Evolutionary conservation across 345 rosid genomes (phyloP).

Genomic region (thale cress (Arabidopsis thaliana)): DNA sequence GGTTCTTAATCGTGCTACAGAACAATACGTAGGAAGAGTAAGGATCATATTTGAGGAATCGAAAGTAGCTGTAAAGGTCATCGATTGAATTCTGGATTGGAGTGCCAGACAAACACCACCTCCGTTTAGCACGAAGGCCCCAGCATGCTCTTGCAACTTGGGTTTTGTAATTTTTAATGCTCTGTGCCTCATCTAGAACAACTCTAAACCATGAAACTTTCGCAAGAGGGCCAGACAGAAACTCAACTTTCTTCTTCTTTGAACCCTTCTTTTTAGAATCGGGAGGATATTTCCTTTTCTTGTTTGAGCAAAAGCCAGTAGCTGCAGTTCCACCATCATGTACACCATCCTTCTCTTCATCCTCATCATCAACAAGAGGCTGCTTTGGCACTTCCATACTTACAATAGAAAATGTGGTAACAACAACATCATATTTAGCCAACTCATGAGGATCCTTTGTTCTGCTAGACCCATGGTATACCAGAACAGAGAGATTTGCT

Average conservation of each 20-base stretch:
- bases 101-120: constrained; percentile 99
- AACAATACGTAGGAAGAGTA: constrained; percentile 67
- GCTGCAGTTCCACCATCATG: constrained; percentile 51
- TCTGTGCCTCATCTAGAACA: constrained; percentile 97
- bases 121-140: constrained; percentile 97
- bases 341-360: constrained; percentile 59
- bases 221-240: constrained; percentile 79
- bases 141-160: constrained; percentile 98
- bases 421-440: constrained; percentile 91
- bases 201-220: constrained; percentile 96
- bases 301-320: constrained; percentile 50
- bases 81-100: constrained; percentile 98
- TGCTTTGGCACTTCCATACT: constrained; percentile 98
- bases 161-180: constrained; percentile 94
- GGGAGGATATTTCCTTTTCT: constrained; percentile 65
- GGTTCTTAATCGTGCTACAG: constrained; percentile 66
- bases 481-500: constrained; percentile 76
- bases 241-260: constrained; percentile 67
- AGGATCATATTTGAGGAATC: constrained; percentile 94
- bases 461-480: constrained; percentile 90
- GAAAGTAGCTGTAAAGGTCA: constrained; percentile 96
- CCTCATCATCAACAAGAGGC: constrained; percentile 65
- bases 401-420: constrained; percentile 94
- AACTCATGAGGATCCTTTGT: constrained; percentile 84
- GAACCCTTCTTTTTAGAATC: constrained; percentile 56